Base-by-base conservation (phyloP, 768 basidiomycete species). In the Suillus clintonianus region DNA sequence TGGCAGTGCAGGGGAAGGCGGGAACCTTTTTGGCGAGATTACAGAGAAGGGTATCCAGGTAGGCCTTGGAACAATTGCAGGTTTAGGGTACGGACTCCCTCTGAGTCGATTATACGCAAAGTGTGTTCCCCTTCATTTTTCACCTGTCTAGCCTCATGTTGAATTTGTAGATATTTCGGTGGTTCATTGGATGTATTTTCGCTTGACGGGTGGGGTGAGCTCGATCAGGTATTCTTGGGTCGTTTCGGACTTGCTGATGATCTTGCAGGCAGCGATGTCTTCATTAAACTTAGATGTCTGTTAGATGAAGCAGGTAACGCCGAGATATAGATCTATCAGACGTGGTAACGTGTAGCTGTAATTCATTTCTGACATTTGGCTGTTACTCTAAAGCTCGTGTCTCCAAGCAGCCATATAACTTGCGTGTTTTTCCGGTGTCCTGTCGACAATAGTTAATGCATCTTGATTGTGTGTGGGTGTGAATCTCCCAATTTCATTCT, bases 11-110 rank as follows among this genome's bases (percentile, higher is more conserved):
- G 73, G 75, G 47, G 81, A 82, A 11, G 82, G 82, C 54, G 81
- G 78, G 2, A 84, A 85, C 68, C 72, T 95, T 41, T 94, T 95
- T 69, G 83, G 85, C 24, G 92, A 92, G 72, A 92, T 95, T 27
- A 87, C 91, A 3, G 85, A 86, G 0, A 89, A 89, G 69, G 90
- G 91, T 8, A 69, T 95, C 45, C 89, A 92, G 71, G 87, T 86
- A 10, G 92, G 91, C 15, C 79, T 95, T 70, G 94, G 94, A n/a
- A 93, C 92, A 4, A 91, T 96, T 62, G 94, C 94, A 8, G 94
- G 94, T 0, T 76, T 96, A 36, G 94, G 94, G 2, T 96, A 95
- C 67, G 94, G 94, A 1, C 77, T 92, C 60, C 91, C 90, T 13
- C 91, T 92, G 91, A 91, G 89, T 74, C 82, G 82, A 62, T 73